Base-by-base conservation (phyloP, 805 yeast species). In the Starmerella bacillaris region DNA sequence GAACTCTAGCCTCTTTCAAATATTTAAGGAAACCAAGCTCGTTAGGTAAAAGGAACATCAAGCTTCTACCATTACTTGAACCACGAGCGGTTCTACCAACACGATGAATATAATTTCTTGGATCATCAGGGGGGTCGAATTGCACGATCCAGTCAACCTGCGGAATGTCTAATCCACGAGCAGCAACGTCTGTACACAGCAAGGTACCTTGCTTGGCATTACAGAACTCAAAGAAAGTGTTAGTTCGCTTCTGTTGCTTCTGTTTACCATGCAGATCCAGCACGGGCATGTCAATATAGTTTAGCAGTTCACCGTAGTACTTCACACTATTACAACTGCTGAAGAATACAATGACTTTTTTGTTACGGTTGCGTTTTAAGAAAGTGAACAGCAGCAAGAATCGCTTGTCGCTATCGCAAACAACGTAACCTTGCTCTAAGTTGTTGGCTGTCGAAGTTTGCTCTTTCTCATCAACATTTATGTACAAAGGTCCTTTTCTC, bases 121-220 rank as follows among this genome's bases (percentile, higher is more conserved):
- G 98, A 61, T 89, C 98, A 75, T 89, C 98, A 56, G 98, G 98
- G 37, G 98, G 98, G 58, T 89, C 99, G 53, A 82, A 89, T 64
- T 89, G 98, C 45, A 89, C 78, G 52, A 89, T 89, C 98, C 98
- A 89, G 63, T 92, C 98, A 37, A 89, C 98, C 20, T 92, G 76
- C 36, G 99, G 99, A 48, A 89, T 89, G 64, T 89, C 99, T 46
- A 89, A 70, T 18, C 99, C 99, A 67, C 99, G 75, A 17, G 99
- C 98, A 21, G 98, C 99, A 47, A 89, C 98, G 59, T 89, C 98
- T 1, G 99, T 89, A 62, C 96, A 89, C 37, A 89, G 67, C 50
- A 89, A 60, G 30, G 79, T 84, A 32, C 98, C 98, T 53, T 75
- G 79, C 49, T 77, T 83, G 39, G 98, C 96, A 51, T 89, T 89